Conservation (phyloP, 352 stramenopile genomes). For the Plasmopara halstedii region DNA sequence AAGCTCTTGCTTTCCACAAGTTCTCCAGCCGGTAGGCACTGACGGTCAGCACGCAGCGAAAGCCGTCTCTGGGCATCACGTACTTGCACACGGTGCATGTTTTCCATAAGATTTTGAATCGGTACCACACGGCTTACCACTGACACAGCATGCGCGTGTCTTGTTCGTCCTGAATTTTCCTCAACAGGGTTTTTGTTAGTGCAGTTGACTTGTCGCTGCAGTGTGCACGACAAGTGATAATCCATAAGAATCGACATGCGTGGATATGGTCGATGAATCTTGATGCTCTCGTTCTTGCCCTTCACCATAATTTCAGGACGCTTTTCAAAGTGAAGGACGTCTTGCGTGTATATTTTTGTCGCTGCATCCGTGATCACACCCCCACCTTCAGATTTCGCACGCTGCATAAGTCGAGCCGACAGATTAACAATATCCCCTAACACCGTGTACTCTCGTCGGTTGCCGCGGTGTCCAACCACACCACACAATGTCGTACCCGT, state of each 20-base stretch:
- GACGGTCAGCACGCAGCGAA: slow-evolving; percentile 40
- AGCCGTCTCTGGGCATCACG: slow-evolving; percentile 65
- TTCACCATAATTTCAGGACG: slow-evolving; percentile 87
- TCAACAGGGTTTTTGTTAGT: slow-evolving; percentile 9
- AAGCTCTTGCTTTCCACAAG: slow-evolving; percentile 70
- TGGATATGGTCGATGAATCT: slow-evolving; percentile 81
- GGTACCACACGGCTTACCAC: slow-evolving; percentile 29
- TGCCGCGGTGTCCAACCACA: slow-evolving; percentile 86
- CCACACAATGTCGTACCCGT: slow-evolving; percentile 89
- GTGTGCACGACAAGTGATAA: slow-evolving; percentile 49
- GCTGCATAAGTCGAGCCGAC: slow-evolving; percentile 89
- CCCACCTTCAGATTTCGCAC: slow-evolving; percentile 73
- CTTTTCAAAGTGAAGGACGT: slow-evolving; percentile 86
- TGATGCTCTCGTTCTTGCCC: slow-evolving; percentile 88
- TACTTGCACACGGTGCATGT: slow-evolving; percentile 82
- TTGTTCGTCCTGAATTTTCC: slow-evolving; percentile 16
- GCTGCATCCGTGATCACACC: slow-evolving; percentile 84
- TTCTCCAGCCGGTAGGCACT: slow-evolving; percentile 28
- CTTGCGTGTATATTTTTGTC: slow-evolving; percentile 77
- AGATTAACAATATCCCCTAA: slow-evolving; percentile 93
- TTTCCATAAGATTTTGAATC: slow-evolving; percentile 77
- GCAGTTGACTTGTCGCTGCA: slow-evolving; percentile 5
- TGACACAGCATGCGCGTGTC: slow-evolving; percentile 17
- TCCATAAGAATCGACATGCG: slow-evolving; percentile 79
- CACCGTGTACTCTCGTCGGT: slow-evolving; percentile 90